Percentiles rank a stretch among this genome's conserved stretches.
Evolutionary conservation across 169 alveolate genomes (phyloP).

Genomic region (Plasmodium malariae): DNA sequence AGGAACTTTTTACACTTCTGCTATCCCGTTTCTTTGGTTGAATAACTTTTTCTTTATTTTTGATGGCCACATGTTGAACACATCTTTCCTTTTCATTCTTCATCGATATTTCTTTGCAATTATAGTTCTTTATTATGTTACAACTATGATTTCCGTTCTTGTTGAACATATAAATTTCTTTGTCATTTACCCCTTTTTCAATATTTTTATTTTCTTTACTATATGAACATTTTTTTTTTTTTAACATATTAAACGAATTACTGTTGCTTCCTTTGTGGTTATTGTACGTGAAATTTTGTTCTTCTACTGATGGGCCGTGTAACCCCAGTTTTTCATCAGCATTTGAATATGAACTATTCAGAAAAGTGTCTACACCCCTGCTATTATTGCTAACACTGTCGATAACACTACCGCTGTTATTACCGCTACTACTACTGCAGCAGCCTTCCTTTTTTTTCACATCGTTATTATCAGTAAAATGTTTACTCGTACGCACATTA

Average conservation of each 20-base stretch:
- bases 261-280: too few relatives aligned
- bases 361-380: background rate
- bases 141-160: too few relatives aligned
- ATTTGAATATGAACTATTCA: background rate
- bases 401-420: background rate
- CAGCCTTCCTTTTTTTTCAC: background rate
- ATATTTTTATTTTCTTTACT: background rate
- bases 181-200: background rate
- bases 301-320: background rate
- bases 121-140: background rate
- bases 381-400: background rate
- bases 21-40: background rate
- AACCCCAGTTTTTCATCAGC: slow-evolving; percentile 20
- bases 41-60: background rate
- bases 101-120: background rate
- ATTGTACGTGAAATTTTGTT: background rate
- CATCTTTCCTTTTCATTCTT: background rate
- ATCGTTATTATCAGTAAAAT: background rate
- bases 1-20: background rate
- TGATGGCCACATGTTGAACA: background rate
- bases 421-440: background rate
- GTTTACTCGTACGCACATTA: too few relatives aligned
- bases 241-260: slow-evolving; percentile 2
- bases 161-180: too few relatives aligned
- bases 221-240: slow-evolving; percentile 6